Base-by-base conservation (phyloP, 2,329 filamentous ascomycete species). In the Lizonia empirigonia region DNA sequence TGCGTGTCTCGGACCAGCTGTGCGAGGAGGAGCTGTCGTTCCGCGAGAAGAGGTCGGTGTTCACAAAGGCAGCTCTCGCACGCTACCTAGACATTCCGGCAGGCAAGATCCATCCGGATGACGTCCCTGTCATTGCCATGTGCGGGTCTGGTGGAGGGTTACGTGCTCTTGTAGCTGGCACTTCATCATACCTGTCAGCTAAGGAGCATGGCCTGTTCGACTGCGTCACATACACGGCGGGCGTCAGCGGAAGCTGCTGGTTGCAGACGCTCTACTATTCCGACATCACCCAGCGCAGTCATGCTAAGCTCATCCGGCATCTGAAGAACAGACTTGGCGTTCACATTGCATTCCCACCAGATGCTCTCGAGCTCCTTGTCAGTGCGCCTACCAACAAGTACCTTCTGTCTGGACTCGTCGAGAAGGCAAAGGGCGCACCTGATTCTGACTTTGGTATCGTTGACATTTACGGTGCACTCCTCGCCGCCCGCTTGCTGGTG, bases 191-290 rank as follows among this genome's bases (percentile, higher is more conserved):
- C 55, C 79, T 94, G 8, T 92, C 91, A 3, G 83, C 91, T 0
- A 85, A 91, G 53, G 89, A 97, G 69, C 88, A 89, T 50, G 94
- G 94, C 0, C 78, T 99, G 0, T 95, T 96, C 70, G 92, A 97
- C 73, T 97, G 94, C 69, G 83, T 90, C 9, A 97, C 92, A 1
- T 99, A 99, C 67, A 96, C 91, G 0, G 91, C 93, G 5, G 94
- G 94, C 1, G 94, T 99, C 39, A 97, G 91, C 68, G 94, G 94
- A 0, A 95, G 90, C 58, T 97, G 94, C 72, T 99, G 94, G 94
- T 80, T 97, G 5, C 93, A 97, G 71, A 81, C 89, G 0, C 80
- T 99, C 4, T 96, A 90, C 69, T 86, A 94, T 67, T 93, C 90
- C 0, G 90, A 90, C 0, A 81, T 97, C 49, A 82, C 87, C 0